These are phyloP conservation scores for Sporothrix mexicana DNA, from an alignment of 2,329 filamentous ascomycete species.

Conservation along the genomic window DNA sequence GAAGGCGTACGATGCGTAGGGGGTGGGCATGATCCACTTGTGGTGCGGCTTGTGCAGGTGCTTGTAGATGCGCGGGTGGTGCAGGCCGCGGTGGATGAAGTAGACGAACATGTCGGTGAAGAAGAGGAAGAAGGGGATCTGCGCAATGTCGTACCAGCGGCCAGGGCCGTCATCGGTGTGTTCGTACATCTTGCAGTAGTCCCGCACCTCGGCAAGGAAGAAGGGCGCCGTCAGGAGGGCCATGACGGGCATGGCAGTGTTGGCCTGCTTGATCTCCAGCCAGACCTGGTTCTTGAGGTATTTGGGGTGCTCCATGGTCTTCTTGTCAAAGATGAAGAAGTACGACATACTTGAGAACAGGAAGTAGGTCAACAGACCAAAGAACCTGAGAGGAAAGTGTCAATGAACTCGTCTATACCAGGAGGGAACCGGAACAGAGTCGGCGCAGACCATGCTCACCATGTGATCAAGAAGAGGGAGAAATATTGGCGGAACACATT, in stretches of 20 bases:
- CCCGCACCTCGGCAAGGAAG: conserved; percentile 82
- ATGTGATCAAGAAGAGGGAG: conserved; percentile 83
- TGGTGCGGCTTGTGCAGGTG: conserved; percentile 94
- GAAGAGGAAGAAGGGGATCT: conserved; percentile 86
- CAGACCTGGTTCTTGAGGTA: conserved; percentile 93
- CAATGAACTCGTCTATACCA: not conserved
- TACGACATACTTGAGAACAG: conserved; percentile 83
- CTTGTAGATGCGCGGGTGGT: conserved; percentile 84
- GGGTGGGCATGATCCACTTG: conserved; percentile 99
- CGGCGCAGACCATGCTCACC: conserved; percentile 57
- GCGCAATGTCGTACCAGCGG: conserved; percentile 75
- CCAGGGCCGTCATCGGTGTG: conserved; percentile 75
- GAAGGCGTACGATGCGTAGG: conserved; percentile 91
- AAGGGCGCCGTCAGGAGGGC: conserved; percentile 78
- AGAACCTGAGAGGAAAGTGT: conserved; percentile 65
- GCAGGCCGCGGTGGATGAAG: conserved; percentile 85
- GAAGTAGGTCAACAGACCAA: conserved; percentile 85
- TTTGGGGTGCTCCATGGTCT: conserved; percentile 85
- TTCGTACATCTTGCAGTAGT: conserved; percentile 88
- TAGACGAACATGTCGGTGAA: conserved; percentile 93
- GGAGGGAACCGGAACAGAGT: not conserved
- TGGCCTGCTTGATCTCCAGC: conserved; percentile 83
- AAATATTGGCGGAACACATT: conserved; percentile 75
- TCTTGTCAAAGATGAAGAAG: conserved; percentile 88
- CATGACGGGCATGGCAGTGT: conserved; percentile 79